Percentiles rank a stretch among this genome's conserved stretches.
phyloP scores from a whole-genome alignment of 2,329 filamentous ascomycete species.

The Clonostachys rhizophaga region DNA sequence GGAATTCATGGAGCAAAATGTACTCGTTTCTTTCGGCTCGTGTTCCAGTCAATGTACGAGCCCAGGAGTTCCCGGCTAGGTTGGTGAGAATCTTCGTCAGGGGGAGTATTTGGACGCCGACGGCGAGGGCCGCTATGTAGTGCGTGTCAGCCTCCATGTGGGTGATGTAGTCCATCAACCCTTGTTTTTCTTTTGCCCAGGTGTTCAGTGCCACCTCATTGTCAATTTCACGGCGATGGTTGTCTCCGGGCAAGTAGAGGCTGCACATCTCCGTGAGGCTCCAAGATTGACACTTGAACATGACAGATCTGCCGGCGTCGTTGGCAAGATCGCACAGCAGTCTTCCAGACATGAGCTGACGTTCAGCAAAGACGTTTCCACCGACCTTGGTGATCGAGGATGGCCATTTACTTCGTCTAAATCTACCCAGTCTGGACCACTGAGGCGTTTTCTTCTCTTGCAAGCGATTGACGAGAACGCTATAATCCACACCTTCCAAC shows the following conservation, averaged over 20 bases:
- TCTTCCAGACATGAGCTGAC: constrained; percentile 82
- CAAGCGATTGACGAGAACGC: constrained; percentile 79
- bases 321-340: constrained; percentile 92
- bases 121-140: constrained; percentile 85
- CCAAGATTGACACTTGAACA: constrained; percentile 98
- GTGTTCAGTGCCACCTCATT: constrained; percentile 82
- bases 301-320: constrained; percentile 93
- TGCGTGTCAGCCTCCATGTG: constrained; percentile 96
- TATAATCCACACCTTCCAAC: constrained; percentile 96
- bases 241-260: constrained; percentile 73
- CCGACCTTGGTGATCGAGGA: constrained; percentile 79
- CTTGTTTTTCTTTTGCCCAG: constrained; percentile 74
- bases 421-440: constrained; percentile 88
- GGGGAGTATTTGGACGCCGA: constrained; percentile 87
- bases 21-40: constrained; percentile 98
- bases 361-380: constrained; percentile 88
- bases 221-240: constrained; percentile 77
- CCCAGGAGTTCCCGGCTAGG: constrained; percentile 96
- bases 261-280: constrained; percentile 97
- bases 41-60: constrained; percentile 89
- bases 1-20: constrained; percentile 95
- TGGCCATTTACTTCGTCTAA: constrained; percentile 84
- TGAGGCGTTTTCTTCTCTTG: constrained; percentile 87
- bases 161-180: constrained; percentile 87
- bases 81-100: constrained; percentile 95